Base-by-base conservation (phyloP, 2,329 filamentous ascomycete species). In the Tothia fuscella region DNA sequence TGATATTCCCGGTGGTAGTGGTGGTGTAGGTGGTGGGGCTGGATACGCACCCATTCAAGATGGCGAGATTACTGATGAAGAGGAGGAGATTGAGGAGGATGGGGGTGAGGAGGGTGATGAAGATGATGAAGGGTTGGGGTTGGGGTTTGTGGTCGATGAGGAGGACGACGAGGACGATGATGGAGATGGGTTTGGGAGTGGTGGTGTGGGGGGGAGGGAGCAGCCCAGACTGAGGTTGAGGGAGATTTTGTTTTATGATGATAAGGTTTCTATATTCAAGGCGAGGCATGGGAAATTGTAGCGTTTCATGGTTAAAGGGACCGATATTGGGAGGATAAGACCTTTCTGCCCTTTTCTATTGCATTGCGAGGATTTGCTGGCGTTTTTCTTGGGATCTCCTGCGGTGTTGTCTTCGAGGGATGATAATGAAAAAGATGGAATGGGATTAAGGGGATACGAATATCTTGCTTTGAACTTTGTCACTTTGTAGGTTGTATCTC, bases 231-330 rank as follows among this genome's bases (percentile, higher is more conserved):
- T 88, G 46, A 70, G 76, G 42, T 63, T 89, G 49, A 68, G 82
- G 47, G 82, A 89, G 64, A 89, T 91, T 48, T 60, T 88, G 47
- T 89, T 86, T 59, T 88, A 86, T 53, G 84, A 89, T 56, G 83
- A 89, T 56, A 84, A 85, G 59, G 76, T 86, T 41, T 77, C 80
- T 21, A 79, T 89, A 44, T 89, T 89, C 63, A 82, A 80, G 57
- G 80, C 81, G 24, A 72, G 83, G 46, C 78, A 84, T 59, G 77
- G 72, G 41, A 54, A 52, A 48, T 47, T 64, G n/a, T n/a, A n/a
- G n/a, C n/a, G n/a, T n/a, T n/a, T n/a, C n/a, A n/a, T n/a, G n/a
- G n/a, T n/a, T n/a, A n/a, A n/a, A n/a, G n/a, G n/a, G n/a, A n/a
- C n/a, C n/a, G n/a, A n/a, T n/a, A n/a, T n/a, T n/a, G n/a, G n/a